Evolutionary conservation across 208 protist species (phyloP).

Genomic region (Naegleria gruberi): DNA sequence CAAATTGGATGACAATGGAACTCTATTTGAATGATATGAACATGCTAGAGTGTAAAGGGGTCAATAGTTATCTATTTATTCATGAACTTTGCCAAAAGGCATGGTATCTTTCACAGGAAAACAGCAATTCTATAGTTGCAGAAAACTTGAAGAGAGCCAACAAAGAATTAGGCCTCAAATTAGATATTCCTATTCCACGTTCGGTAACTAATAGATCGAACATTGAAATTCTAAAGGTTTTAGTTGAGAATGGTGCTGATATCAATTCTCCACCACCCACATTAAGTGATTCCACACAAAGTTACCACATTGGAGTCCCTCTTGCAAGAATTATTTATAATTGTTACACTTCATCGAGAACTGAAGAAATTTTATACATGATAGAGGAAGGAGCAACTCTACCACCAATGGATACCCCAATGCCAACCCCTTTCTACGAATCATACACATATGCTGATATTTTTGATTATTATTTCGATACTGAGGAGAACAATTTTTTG

Average conservation of each 20-base stretch:
- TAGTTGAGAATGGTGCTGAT: not conserved
- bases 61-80: not conserved
- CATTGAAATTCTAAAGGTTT: not conserved
- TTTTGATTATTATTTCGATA: too few relatives aligned
- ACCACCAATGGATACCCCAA: not conserved
- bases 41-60: not conserved
- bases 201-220: not conserved
- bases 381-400: not conserved
- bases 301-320: not conserved
- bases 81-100: not conserved
- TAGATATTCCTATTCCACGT: too few relatives aligned
- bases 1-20: too few relatives aligned
- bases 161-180: too few relatives aligned
- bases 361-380: not conserved
- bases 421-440: not conserved
- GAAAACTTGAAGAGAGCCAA: not conserved
- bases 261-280: not conserved
- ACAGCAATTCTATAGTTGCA: not conserved
- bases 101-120: not conserved
- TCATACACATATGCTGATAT: too few relatives aligned
- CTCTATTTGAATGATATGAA: not conserved
- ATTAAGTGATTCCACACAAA: too few relatives aligned
- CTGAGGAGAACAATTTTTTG: not conserved
- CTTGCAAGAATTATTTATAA: not conserved
- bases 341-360: not conserved